Base-by-base conservation (phyloP, 805 yeast species). In the Kluyveromyces lactis region DNA sequence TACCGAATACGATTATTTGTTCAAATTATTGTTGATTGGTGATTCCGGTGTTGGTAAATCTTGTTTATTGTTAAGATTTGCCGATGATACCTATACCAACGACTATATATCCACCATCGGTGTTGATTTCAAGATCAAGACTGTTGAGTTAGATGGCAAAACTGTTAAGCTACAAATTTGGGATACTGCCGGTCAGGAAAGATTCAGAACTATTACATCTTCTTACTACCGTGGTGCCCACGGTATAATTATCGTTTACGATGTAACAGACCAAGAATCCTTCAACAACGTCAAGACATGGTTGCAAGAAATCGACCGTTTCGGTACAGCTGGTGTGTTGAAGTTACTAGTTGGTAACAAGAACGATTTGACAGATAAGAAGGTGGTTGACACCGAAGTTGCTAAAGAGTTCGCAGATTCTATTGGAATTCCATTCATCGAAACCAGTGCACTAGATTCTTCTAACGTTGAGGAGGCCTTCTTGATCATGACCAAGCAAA, bases 101-200 rank as follows among this genome's bases (percentile, higher is more conserved):
- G 95, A 92, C 55, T 92, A 90, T 68, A 89, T 92, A 57, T 86
- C 96, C 42, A 92, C 98, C 33, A 92, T 92, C 60, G 98, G 98
- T 42, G 97, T 92, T 39, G 98, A 92, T 63, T 92, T 92, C 72
- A 75, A 76, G 56, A 83, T 83, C 61, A 79, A 87, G 69, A 84
- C 92, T 37, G 82, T 84, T 41, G 97, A 92, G 61, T 72, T 92
- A 45, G 97, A 92, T 54, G 97, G 97, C 49, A 92, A 92, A 71
- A 86, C 95, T 40, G 92, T 92, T 62, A 92, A 92, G 68, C 75
- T 92, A 59, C 98, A 92, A 69, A 90, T 92, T 60, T 92, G 98
- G 98, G 98, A 92, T 62, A 92, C 98, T 41, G 98, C 97, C 10
- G 98, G 98, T 34, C 98, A 92, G 70, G 98, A 92, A 66, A 73